Evolutionary conservation across 1,139 yeast genomes (phyloP).

Genomic region (Yamadazyma diddensiae): DNA sequence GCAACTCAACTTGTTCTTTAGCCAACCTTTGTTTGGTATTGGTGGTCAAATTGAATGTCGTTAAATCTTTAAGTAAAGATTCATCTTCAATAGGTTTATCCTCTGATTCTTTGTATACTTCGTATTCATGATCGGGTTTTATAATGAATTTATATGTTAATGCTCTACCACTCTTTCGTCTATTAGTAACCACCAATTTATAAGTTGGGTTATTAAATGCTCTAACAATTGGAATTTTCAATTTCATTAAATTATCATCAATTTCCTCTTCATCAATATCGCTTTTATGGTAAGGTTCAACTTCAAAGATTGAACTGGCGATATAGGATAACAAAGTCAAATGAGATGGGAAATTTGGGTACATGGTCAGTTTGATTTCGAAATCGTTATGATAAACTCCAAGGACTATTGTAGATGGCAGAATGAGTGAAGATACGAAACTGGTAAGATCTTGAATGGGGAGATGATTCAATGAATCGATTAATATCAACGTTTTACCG

Average conservation of each 20-base stretch:
- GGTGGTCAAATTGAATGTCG: slow-evolving; percentile 83
- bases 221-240: slow-evolving; percentile 45
- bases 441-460: slow-evolving; percentile 43
- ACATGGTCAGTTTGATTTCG: slow-evolving; percentile 4
- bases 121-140: slow-evolving; percentile 51
- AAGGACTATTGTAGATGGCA: slow-evolving; percentile 52
- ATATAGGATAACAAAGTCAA: slow-evolving; percentile 54
- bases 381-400: slow-evolving; percentile 61
- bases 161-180: slow-evolving; percentile 84
- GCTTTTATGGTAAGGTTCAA: slow-evolving; percentile 39
- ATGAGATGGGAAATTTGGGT: slow-evolving; percentile 49
- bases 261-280: slow-evolving; percentile 43
- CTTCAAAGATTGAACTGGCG: slow-evolving; percentile 68
- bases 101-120: slow-evolving; percentile 28
- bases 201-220: slow-evolving; percentile 48
- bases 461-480: slow-evolving; percentile 71
- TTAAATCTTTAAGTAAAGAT: slow-evolving; percentile 61
- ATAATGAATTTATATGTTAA: slow-evolving; percentile 53
- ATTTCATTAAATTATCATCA: slow-evolving; percentile 36
- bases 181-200: slow-evolving; percentile 53
- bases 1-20: slow-evolving; percentile 81
- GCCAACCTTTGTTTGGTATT: slow-evolving; percentile 73
- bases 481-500: slow-evolving; percentile 40
- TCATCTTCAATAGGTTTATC: slow-evolving; percentile 30
- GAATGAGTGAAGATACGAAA: slow-evolving; percentile 54